Conservation (phyloP, 2,329 filamentous ascomycete genomes). For the Aspergillus ochraceus region DNA sequence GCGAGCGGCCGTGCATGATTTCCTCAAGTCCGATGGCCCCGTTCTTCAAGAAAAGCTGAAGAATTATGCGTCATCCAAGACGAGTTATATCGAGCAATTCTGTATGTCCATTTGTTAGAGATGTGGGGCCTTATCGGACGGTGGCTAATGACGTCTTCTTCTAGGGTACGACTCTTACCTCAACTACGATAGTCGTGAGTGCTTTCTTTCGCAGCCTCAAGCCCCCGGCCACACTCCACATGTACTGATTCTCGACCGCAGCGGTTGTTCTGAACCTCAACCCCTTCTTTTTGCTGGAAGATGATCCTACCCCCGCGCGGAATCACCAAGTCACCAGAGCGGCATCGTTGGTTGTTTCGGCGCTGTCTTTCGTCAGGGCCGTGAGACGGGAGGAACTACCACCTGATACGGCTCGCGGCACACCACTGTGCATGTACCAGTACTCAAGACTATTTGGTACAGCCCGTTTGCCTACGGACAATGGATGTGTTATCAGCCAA, state of each 20-base stretch:
- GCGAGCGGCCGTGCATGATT: conserved; percentile 75
- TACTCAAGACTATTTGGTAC: conserved; percentile 95
- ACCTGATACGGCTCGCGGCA: conserved; percentile 80
- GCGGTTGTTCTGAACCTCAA: conserved; percentile 95
- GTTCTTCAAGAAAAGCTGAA: conserved; percentile 85
- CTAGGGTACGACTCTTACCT: conserved; percentile 97
- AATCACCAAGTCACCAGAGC: conserved; percentile 96
- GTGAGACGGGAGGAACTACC: conserved; percentile 90
- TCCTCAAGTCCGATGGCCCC: conserved; percentile 76
- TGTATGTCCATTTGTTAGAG: conserved; percentile 61
- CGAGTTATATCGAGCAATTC: conserved; percentile 98
- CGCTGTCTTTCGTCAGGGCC: conserved; percentile 87
- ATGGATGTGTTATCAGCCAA: conserved; percentile 94
- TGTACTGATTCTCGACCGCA: conserved; percentile 22
- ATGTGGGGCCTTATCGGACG: not conserved
- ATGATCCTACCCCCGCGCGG: conserved; percentile 92
- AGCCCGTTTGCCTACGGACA: conserved; percentile 86
- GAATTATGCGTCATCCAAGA: conserved; percentile 84
- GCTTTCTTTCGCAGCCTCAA: not conserved
- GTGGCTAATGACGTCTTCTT: not conserved
- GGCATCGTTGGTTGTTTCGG: conserved; percentile 85
- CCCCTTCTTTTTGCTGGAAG: conserved; percentile 94
- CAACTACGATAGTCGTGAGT: conserved; percentile 83
- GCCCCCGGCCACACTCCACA: not conserved
- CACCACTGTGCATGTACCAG: conserved; percentile 95